Evolutionary conservation across 1,139 yeast genomes (phyloP).

Genomic region (Kluyveromyces marxianus): DNA sequence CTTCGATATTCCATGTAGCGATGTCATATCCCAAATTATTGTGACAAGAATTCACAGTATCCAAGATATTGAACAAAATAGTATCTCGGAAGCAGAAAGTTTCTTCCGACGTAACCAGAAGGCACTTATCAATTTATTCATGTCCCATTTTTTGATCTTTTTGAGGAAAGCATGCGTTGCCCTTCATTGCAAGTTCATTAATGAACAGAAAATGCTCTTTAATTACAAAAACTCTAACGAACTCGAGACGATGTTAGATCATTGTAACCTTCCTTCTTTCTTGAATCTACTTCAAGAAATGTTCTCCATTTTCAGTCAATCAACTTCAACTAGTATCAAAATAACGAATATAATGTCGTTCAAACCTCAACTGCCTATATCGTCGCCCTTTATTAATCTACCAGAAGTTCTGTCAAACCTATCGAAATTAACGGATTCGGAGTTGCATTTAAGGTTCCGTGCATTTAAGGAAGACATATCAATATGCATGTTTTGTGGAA

Average conservation of each 20-base stretch:
- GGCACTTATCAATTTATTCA: not conserved
- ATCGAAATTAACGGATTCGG: not conserved
- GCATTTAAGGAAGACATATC: constrained; percentile 54
- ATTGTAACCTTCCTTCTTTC: constrained; percentile 3
- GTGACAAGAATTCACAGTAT: not conserved
- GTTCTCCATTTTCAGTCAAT: not conserved
- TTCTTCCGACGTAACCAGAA: not conserved
- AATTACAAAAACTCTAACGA: not conserved
- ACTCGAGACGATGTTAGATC: constrained; percentile 1
- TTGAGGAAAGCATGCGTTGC: constrained; percentile 3
- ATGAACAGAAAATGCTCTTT: not conserved
- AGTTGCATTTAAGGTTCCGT: not conserved
- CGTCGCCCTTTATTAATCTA: constrained; percentile 3
- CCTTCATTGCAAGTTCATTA: not conserved
- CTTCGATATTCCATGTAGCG: not conserved
- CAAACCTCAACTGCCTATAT: not conserved
- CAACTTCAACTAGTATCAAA: not conserved
- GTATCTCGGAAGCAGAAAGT: not conserved
- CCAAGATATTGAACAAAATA: not conserved
- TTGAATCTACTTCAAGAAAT: constrained; percentile 1
- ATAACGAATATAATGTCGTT: not conserved
- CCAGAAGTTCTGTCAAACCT: not conserved
- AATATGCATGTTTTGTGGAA: constrained; percentile 77
- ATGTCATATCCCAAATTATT: constrained; percentile 2
- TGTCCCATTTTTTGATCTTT: not conserved